phyloP scores from a whole-genome alignment of 148 eudicot species.

The Selenicereus undatus region DNA sequence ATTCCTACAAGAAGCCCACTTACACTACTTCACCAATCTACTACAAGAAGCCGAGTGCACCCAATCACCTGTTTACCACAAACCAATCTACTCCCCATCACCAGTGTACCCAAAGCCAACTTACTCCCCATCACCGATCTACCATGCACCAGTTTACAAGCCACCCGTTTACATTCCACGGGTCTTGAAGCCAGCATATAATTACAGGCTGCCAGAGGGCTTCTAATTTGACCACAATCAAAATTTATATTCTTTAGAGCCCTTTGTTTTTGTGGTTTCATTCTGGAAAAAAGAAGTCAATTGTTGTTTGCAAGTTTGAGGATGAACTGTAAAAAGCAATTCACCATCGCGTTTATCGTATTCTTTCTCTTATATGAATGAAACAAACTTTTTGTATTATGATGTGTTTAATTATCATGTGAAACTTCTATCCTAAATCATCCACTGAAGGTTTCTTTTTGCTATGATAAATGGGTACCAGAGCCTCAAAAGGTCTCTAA shows the following conservation, averaged over 20 bases:
- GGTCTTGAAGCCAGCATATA: background rate
- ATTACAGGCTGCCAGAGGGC: background rate
- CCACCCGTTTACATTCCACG: background rate
- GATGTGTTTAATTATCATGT: no score
- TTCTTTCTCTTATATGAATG: background rate
- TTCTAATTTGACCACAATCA: background rate
- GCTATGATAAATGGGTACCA: no score
- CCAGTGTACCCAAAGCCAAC: background rate
- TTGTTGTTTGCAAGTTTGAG: background rate
- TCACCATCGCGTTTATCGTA: background rate
- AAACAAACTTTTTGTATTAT: no score
- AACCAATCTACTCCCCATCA: background rate
- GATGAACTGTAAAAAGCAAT: background rate
- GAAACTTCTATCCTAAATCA: no score
- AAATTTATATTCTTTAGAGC: background rate
- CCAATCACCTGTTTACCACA: background rate
- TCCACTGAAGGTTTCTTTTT: no score
- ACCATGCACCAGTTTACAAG: background rate
- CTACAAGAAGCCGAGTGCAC: background rate
- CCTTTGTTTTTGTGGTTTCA: background rate
- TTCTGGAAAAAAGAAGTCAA: background rate
- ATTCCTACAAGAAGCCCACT: no score
- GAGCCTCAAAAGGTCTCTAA: no score
- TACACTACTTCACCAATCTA: background rate
- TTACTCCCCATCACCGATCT: background rate